phyloP scores from a whole-genome alignment of 257 asterid genomes.

The Petunia axillaris region DNA sequence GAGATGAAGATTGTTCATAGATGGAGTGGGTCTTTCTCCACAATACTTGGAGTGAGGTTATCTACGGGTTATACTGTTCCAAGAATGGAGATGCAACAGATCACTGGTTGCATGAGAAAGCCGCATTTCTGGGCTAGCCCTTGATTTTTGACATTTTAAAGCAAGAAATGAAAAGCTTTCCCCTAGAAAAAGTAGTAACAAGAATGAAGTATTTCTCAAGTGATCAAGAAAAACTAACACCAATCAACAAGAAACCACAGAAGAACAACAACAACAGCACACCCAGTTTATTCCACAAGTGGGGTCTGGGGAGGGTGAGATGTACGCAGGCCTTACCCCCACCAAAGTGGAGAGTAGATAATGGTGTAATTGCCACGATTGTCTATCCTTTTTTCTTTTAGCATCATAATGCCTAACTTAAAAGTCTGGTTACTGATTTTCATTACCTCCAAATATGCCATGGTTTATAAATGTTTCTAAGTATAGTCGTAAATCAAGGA shows the following conservation, averaged over 20 bases:
- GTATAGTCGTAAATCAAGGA: not conserved
- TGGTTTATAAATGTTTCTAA: not conserved
- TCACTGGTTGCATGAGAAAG: constrained; percentile 7
- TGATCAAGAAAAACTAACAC: constrained; percentile 3
- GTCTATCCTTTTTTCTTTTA: not conserved
- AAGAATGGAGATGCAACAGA: not conserved
- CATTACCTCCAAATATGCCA: constrained; percentile 8
- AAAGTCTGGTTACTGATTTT: not conserved
- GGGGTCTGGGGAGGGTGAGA: too few species aligned
- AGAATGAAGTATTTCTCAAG: not conserved
- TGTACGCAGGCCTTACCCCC: too few species aligned
- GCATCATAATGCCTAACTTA: not conserved
- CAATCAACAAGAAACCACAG: not conserved
- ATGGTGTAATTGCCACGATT: too few species aligned
- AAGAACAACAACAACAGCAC: not conserved
- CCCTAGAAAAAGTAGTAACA: not conserved
- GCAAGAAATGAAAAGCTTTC: not conserved
- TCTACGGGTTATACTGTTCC: not conserved
- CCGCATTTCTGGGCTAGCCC: not conserved
- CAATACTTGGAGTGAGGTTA: not conserved
- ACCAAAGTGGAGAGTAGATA: too few species aligned
- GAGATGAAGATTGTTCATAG: not conserved
- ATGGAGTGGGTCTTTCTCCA: not conserved
- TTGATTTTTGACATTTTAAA: constrained; percentile 11
- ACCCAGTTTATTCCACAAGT: too few species aligned